These are phyloP conservation scores for Phlyctochytrium planicorne DNA, from an alignment of 192 early-diverging fungal genomes.

Conservation along the genomic window DNA sequence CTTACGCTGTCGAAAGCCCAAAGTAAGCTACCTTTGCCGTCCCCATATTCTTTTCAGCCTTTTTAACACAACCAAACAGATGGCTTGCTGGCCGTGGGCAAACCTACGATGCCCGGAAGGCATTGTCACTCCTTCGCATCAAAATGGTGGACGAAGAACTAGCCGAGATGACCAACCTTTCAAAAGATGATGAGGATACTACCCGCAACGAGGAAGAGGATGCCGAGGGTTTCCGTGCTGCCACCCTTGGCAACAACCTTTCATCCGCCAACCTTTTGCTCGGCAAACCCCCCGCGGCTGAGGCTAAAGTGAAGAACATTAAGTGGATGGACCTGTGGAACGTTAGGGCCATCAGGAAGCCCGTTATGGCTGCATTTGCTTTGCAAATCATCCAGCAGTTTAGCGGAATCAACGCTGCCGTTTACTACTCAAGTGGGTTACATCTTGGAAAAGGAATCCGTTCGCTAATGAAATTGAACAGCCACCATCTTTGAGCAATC, in stretches of 20 bases:
- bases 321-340: conserved; percentile 59
- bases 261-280: background rate
- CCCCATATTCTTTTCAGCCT: too few species aligned
- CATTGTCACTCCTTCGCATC: conserved; percentile 57
- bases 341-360: conserved; percentile 55
- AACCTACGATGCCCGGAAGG: conserved; percentile 60
- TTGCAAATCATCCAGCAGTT: conserved; percentile 83
- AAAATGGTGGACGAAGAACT: conserved; percentile 58
- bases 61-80: conserved; percentile 21
- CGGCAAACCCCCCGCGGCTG: background rate
- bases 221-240: too few species aligned
- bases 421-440: conserved; percentile 63
- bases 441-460: background rate
- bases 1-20: conserved; percentile 82
- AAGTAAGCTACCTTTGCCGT: conserved; percentile 20
- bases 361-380: conserved; percentile 62
- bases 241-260: background rate
- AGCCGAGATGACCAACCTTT: conserved; percentile 39
- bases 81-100: conserved; percentile 61
- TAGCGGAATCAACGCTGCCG: conserved; percentile 86
- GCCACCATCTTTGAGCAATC: conserved; percentile 73
- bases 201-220: background rate
- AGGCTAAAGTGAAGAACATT: too few species aligned
- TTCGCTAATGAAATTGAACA: conserved; percentile 17
- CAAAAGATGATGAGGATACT: conserved; percentile 1